Percentiles rank a stretch among this genome's conserved stretches.
These are phyloP conservation scores for Ilyonectria mors-panacis DNA, from an alignment of 2,329 filamentous ascomycete species.

Conservation along the genomic window DNA sequence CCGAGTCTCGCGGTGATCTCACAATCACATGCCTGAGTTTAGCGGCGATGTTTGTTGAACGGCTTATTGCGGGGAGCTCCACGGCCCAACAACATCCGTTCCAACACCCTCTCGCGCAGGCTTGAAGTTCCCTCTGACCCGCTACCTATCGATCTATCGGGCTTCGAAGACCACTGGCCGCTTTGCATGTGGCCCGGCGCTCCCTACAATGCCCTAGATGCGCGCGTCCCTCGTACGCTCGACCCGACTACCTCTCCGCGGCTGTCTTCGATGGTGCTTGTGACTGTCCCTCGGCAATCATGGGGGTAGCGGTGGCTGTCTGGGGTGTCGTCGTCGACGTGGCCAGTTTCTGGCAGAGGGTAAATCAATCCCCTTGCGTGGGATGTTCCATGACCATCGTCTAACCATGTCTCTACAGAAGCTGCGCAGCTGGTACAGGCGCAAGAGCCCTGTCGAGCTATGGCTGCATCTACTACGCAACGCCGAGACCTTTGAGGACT, in stretches of 20 bases:
- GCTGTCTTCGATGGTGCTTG: slow-evolving; percentile 47
- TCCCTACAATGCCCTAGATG: slow-evolving; percentile 41
- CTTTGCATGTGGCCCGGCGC: slow-evolving; percentile 34
- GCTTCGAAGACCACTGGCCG: slow-evolving; percentile 7
- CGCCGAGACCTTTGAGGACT: slow-evolving; percentile 84
- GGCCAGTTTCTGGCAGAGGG: slow-evolving; percentile 73
- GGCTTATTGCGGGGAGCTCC: slow-evolving; percentile 40
- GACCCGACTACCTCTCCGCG: slow-evolving; percentile 30
- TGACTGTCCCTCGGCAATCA: slow-evolving; percentile 56
- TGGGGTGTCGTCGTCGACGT: slow-evolving; percentile 75
- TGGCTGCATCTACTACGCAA: slow-evolving; percentile 76
- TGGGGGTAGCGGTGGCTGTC: slow-evolving; percentile 63
- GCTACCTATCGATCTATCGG: neutral
- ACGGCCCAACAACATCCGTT: slow-evolving; percentile 40
- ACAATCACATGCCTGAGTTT: slow-evolving; percentile 50
- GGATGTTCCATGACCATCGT: slow-evolving; percentile 20
- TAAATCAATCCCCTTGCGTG: slow-evolving; percentile 54
- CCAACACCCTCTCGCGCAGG: slow-evolving; percentile 30
- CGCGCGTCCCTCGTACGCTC: slow-evolving; percentile 35
- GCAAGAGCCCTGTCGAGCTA: slow-evolving; percentile 74
- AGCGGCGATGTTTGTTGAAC: slow-evolving; percentile 41
- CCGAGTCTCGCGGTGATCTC: slow-evolving; percentile 40
- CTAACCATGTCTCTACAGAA: slow-evolving; percentile 65
- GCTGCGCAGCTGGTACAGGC: slow-evolving; percentile 76
- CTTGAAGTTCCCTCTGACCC: slow-evolving; percentile 16